Conservation (phyloP, 768 basidiomycete genomes). For the Termitomyces sp. region DNA sequence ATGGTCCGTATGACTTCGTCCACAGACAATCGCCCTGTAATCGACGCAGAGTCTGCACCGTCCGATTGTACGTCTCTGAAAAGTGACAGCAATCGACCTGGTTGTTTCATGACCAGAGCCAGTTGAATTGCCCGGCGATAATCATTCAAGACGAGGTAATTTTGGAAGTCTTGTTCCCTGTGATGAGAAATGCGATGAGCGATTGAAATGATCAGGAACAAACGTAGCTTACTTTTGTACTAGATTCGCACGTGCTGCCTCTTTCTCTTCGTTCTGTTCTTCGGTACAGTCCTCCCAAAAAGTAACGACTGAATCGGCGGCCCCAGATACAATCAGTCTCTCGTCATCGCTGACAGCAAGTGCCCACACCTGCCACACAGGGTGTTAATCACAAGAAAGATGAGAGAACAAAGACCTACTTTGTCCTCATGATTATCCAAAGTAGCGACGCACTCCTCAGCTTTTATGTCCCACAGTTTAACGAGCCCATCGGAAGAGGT, state of each 20-base stretch:
- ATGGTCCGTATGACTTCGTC: constrained; percentile 82
- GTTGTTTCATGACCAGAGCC: constrained; percentile 91
- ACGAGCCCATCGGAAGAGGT: constrained; percentile 92
- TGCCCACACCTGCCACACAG: constrained; percentile 84
- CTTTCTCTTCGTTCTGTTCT: constrained; percentile 73
- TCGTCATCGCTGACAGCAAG: constrained; percentile 81
- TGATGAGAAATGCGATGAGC: constrained; percentile 3
- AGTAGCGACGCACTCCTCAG: constrained; percentile 84
- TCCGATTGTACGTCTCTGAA: constrained; percentile 59
- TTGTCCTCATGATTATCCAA: constrained; percentile 98
- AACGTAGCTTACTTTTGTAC: constrained; percentile 69
- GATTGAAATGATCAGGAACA: background rate
- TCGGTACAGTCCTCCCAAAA: constrained; percentile 97
- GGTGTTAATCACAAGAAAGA: background rate
- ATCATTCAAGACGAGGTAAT: constrained; percentile 84
- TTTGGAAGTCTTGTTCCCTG: constrained; percentile 95
- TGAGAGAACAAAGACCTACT: constrained; percentile 38
- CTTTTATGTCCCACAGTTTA: constrained; percentile 90
- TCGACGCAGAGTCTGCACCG: constrained; percentile 27
- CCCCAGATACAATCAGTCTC: constrained; percentile 83
- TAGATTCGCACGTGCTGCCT: constrained; percentile 63
- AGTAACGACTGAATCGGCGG: constrained; percentile 93
- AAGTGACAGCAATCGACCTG: constrained; percentile 76
- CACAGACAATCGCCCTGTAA: constrained; percentile 70
- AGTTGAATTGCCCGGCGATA: constrained; percentile 90